Evolutionary conservation across 441 rosid species (phyloP).

Genomic region (Metrosideros polymorpha): DNA sequence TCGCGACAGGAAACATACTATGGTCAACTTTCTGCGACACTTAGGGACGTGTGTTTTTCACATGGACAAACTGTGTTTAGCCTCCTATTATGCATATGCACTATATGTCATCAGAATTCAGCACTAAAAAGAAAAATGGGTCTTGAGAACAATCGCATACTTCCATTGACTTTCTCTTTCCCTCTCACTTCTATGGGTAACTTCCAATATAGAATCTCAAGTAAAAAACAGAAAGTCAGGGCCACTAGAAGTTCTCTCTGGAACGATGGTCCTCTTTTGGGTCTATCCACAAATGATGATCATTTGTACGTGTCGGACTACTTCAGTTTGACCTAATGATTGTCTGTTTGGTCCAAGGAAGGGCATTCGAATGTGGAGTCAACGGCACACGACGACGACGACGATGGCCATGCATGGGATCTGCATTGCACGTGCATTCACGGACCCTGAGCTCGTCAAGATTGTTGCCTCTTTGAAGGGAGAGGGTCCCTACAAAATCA

Average conservation of each 20-base stretch:
- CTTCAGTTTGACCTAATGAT: neutral
- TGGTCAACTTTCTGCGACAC: neutral
- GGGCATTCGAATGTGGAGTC: neutral
- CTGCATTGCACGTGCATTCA: neutral
- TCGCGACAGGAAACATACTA: neutral
- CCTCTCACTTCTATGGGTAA: neutral
- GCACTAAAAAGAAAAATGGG: neutral
- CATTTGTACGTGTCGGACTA: neutral
- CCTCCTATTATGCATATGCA: neutral
- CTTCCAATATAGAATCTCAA: neutral
- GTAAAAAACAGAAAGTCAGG: neutral
- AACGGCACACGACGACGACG: neutral
- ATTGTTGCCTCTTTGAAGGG: neutral
- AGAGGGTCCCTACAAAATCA: neutral
- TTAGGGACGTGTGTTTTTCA: neutral
- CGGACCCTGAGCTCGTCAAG: neutral
- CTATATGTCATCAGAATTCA: neutral
- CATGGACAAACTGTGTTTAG: neutral
- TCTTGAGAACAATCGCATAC: neutral
- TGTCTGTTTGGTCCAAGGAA: neutral
- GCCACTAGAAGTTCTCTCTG: neutral
- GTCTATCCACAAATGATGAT: neutral
- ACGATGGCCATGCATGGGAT: neutral
- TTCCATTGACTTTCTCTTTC: neutral
- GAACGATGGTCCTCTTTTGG: neutral